These are phyloP conservation scores for Mortierella sp. DNA, from an alignment of 371 early-diverging fungal genomes.

Conservation along the genomic window DNA sequence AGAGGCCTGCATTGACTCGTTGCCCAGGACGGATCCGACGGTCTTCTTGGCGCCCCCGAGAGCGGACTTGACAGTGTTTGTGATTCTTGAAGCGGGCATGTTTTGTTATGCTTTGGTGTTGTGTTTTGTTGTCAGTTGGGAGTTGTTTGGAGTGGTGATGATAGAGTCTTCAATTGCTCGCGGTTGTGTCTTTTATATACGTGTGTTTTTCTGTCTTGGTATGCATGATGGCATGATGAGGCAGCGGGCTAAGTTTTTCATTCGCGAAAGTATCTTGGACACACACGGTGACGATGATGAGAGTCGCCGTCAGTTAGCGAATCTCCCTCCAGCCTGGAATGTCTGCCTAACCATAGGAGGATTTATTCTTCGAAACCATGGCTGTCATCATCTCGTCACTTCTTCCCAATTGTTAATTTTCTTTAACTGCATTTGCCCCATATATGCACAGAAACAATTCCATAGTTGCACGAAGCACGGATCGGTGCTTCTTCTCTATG, in stretches of 20 bases:
- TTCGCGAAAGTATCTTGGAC: not conserved
- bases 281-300: not conserved
- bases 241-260: not conserved
- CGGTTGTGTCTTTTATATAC: not conserved
- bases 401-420: not conserved
- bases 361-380: not conserved
- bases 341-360: not conserved
- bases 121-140: not conserved
- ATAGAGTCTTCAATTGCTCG: not conserved
- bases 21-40: conserved; percentile 34
- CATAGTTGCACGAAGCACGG: not conserved
- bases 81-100: conserved; percentile 35
- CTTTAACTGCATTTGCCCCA: not conserved
- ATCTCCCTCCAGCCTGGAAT: not conserved
- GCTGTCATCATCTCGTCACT: conserved; percentile 1
- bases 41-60: conserved; percentile 40
- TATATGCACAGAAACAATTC: not conserved
- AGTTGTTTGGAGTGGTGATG: not conserved
- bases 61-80: conserved; percentile 39
- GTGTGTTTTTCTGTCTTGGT: not conserved
- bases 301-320: too few species aligned
- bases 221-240: conserved; percentile 1
- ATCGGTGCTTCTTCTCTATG: not conserved
- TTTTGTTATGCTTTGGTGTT: not conserved
- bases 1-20: conserved; percentile 32